Evolutionary conservation across 495 filamentous ascomycete genomes (phyloP).

Genomic region (Xylaria scruposa): DNA sequence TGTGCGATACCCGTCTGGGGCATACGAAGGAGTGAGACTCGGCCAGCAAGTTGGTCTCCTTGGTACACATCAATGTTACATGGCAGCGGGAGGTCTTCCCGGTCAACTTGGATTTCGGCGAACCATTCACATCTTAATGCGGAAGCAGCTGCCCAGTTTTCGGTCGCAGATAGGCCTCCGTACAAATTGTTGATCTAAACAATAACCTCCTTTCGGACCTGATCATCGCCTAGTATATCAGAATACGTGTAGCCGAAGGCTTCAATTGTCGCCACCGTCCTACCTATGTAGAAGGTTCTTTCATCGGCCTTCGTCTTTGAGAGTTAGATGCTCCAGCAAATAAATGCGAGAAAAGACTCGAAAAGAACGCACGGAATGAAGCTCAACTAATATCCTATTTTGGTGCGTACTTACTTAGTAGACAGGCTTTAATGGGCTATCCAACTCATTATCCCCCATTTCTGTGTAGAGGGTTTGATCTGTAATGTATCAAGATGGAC

Average conservation of each 20-base stretch:
- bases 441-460: slow-evolving; percentile 40
- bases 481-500: slow-evolving; percentile 41
- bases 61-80: slow-evolving; percentile 41
- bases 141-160: not conserved
- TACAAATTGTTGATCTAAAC: slow-evolving; percentile 46
- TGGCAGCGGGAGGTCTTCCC: slow-evolving; percentile 40
- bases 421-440: slow-evolving; percentile 56
- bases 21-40: slow-evolving; percentile 34
- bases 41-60: slow-evolving; percentile 32
- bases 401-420: slow-evolving; percentile 32
- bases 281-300: slow-evolving; percentile 47
- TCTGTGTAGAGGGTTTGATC: slow-evolving; percentile 33
- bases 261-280: slow-evolving; percentile 38
- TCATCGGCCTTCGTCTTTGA: slow-evolving; percentile 27
- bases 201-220: slow-evolving; percentile 32
- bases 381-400: not conserved
- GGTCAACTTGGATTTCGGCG: slow-evolving; percentile 41
- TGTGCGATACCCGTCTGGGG: slow-evolving; percentile 32
- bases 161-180: slow-evolving; percentile 8
- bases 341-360: not conserved
- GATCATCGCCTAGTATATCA: slow-evolving; percentile 38
- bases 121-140: slow-evolving; percentile 39
- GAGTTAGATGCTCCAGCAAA: not conserved
- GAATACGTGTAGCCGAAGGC: slow-evolving; percentile 57
- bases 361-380: not conserved